These are phyloP conservation scores for Capsicum chinense DNA, from an alignment of 257 asterid genomes.

Conservation along the genomic window DNA sequence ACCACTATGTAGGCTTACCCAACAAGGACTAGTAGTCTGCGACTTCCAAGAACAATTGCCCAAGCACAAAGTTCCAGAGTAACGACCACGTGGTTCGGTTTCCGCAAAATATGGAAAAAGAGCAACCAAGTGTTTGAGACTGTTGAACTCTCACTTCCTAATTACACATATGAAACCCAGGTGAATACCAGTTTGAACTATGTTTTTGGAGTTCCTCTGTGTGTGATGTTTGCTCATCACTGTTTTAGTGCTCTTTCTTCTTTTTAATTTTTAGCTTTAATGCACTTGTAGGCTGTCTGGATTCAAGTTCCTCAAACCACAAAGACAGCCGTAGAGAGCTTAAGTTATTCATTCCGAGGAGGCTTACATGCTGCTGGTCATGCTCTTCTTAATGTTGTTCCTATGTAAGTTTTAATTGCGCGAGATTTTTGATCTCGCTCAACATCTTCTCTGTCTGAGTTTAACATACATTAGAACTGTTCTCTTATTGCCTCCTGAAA, in stretches of 20 bases:
- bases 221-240: constrained; percentile 28
- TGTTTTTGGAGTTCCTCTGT: constrained; percentile 22
- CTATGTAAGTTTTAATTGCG: constrained; percentile 65
- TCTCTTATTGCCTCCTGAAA: constrained; percentile 37
- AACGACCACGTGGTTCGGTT: constrained; percentile 92
- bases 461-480: neutral
- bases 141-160: constrained; percentile 89
- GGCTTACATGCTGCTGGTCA: constrained; percentile 98
- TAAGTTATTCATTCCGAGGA: constrained; percentile 65
- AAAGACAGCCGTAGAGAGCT: constrained; percentile 64
- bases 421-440: constrained; percentile 1
- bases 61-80: constrained; percentile 72
- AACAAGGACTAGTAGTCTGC: constrained; percentile 45
- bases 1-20: constrained; percentile 67
- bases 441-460: constrained; percentile 14
- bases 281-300: constrained; percentile 84
- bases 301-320: constrained; percentile 81
- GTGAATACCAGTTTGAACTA: constrained; percentile 42
- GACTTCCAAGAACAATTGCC: constrained; percentile 61
- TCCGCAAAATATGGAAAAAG: constrained; percentile 76
- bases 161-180: constrained; percentile 82
- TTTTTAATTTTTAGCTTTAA: constrained; percentile 26
- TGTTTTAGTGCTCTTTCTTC: constrained; percentile 30
- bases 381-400: constrained; percentile 86
- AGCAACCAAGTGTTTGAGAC: constrained; percentile 84